Evolutionary conservation across 2,329 filamentous ascomycete species (phyloP), one percentile per base, ranked within the genome.

Genomic region (Stylonectria norvegica): DNA sequence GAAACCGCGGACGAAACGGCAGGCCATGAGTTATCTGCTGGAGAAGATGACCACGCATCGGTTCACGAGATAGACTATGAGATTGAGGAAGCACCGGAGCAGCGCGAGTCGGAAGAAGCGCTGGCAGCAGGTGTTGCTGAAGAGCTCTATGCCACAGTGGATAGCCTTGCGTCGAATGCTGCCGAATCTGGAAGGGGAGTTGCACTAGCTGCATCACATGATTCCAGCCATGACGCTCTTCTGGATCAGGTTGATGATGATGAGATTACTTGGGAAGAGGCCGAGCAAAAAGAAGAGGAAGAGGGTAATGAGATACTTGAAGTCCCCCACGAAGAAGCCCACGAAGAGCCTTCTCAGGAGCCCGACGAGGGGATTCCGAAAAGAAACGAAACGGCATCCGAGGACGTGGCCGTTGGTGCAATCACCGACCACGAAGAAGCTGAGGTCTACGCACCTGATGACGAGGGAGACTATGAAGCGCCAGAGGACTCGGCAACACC

Each of bases 61-160:
- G 28, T 47, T 23, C 49, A 61, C 28, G 60, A 60, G 46, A 60
- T 61, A 34, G 56, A 62, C 37, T 62, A 62, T 34, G 57, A 60
- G 34, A 29, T 54, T 23, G 56, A 55, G 15, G 56, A 56, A 15
- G 37, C 47, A 16, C 41, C 43, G 2, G 56, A 56, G 20, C 40
- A 48, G 8, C 47, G 43, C 28, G 23, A 43, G 3, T 12, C 20
- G 3, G 22, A 29, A 6, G 37, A 35, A 22, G 15, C 30, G n/a
- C 9, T 10, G 6, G 14, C 27, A 8, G 27, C 8, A 15, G 14
- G 9, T 30, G 14, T 9, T 10, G 28, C 14, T 15, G 28, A 10
- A 15, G 28, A 30, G 7, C 8, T 14, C 7, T 6, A 30, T 9
- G 28, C 9, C 14, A 9, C 8, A 30, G 9, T 30, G 9, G 22